These are phyloP conservation scores for Xanthoconium purpureum DNA, from an alignment of 768 basidiomycete genomes.

Conservation along the genomic window DNA sequence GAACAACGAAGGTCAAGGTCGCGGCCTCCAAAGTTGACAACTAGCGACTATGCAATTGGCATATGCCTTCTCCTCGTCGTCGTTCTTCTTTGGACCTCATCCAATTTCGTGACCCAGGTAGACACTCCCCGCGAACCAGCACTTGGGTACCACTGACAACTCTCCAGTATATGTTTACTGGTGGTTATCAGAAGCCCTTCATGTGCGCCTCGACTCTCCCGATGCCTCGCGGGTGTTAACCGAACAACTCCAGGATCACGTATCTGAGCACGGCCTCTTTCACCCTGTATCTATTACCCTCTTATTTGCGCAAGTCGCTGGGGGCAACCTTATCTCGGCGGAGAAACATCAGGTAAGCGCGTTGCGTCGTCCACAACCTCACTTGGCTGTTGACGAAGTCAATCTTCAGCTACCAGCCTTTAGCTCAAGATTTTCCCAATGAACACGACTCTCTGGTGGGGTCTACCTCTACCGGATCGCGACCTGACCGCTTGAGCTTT, in stretches of 20 bases:
- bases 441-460: slow-evolving; percentile 21
- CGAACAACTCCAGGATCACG: slow-evolving; percentile 61
- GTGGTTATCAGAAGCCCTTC: slow-evolving; percentile 87
- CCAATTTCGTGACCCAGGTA: slow-evolving; percentile 86
- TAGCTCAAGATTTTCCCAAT: slow-evolving; percentile 13
- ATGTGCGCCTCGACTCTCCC: slow-evolving; percentile 45
- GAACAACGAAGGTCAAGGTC: slow-evolving; percentile 14
- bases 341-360: slow-evolving; percentile 11
- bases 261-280: slow-evolving; percentile 94
- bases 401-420: slow-evolving; percentile 23
- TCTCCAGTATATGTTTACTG: slow-evolving; percentile 47
- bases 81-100: slow-evolving; percentile 84
- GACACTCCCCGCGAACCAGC: background rate
- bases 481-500: background rate
- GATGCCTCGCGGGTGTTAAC: slow-evolving; percentile 2
- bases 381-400: background rate
- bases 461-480: background rate
- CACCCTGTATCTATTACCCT: slow-evolving; percentile 73
- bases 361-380: background rate
- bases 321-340: background rate
- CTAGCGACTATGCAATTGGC: slow-evolving; percentile 50
- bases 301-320: slow-evolving; percentile 36
- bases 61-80: slow-evolving; percentile 70
- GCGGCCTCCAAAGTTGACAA: slow-evolving; percentile 3
- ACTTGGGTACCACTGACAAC: slow-evolving; percentile 6